Evolutionary conservation across 768 basidiomycete genomes (phyloP).

Genomic region (Podaxis rugospora): DNA sequence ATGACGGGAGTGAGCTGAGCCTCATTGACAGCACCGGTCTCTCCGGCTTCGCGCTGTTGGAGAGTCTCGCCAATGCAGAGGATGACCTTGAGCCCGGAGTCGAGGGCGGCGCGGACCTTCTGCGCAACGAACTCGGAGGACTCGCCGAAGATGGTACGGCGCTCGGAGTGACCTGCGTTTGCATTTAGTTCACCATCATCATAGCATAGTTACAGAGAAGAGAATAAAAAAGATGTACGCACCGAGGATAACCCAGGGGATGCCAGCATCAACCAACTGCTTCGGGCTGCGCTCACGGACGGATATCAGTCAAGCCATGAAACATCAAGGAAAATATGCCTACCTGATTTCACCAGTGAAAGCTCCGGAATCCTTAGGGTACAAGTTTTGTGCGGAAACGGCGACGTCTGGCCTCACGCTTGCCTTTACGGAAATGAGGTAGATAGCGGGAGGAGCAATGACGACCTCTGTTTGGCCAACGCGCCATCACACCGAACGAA

Average conservation of each 20-base stretch:
- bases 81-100: slow-evolving; percentile 76
- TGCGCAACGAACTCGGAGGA: slow-evolving; percentile 75
- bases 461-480: slow-evolving; percentile 68
- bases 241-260: slow-evolving; percentile 93
- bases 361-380: slow-evolving; percentile 79
- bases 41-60: slow-evolving; percentile 72
- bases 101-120: slow-evolving; percentile 84
- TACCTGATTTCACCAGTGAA: slow-evolving; percentile 97
- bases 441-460: slow-evolving; percentile 87
- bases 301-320: not conserved
- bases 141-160: slow-evolving; percentile 90
- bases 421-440: slow-evolving; percentile 71
- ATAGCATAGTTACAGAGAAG: not conserved
- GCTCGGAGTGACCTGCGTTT: slow-evolving; percentile 84
- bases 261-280: slow-evolving; percentile 81
- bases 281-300: slow-evolving; percentile 46
- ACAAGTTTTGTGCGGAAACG: slow-evolving; percentile 90
- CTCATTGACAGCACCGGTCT: slow-evolving; percentile 79
- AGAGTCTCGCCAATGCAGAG: slow-evolving; percentile 97
- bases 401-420: slow-evolving; percentile 62
- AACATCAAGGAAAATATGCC: slow-evolving; percentile 14
- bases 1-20: slow-evolving; percentile 78
- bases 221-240: slow-evolving; percentile 15
- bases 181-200: slow-evolving; percentile 7
- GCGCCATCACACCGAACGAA: not conserved